These are phyloP conservation scores for Taphrina wiesneri DNA, from an alignment of 1,139 yeast genomes.

Conservation along the genomic window DNA sequence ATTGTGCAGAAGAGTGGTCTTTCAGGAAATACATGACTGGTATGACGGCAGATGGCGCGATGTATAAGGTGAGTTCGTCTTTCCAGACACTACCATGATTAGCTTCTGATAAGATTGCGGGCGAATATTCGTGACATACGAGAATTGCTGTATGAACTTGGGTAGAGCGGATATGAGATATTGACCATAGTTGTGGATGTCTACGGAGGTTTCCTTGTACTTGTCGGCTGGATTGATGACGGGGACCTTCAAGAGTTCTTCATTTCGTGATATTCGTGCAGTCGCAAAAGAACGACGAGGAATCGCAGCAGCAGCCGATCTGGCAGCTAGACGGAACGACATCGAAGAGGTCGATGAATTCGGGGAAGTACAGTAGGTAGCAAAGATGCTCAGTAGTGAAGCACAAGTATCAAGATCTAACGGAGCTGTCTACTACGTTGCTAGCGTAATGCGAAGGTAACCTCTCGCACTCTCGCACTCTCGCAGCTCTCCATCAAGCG, in stretches of 20 bases:
- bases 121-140: constrained; percentile 41
- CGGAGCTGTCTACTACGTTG: neutral
- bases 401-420: too few species aligned
- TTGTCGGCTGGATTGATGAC: constrained; percentile 77
- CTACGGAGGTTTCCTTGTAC: constrained; percentile 67
- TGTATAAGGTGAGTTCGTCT: constrained; percentile 76
- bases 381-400: too few species aligned
- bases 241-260: constrained; percentile 52
- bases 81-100: constrained; percentile 63
- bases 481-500: neutral
- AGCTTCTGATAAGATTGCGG: neutral
- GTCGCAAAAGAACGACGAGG: constrained; percentile 22
- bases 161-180: constrained; percentile 79
- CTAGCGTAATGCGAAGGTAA: neutral
- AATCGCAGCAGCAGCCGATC: neutral
- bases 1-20: constrained; percentile 79
- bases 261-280: constrained; percentile 13
- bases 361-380: too few species aligned
- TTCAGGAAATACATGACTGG: constrained; percentile 71
- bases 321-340: constrained; percentile 6
- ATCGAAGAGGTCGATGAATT: too few species aligned
- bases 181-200: constrained; percentile 78
- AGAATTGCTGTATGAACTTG: constrained; percentile 76
- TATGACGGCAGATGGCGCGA: constrained; percentile 72
- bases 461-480: too few species aligned